Evolutionary conservation across 352 stramenopile species (phyloP).

Genomic region (Phytophthora kernoviae): DNA sequence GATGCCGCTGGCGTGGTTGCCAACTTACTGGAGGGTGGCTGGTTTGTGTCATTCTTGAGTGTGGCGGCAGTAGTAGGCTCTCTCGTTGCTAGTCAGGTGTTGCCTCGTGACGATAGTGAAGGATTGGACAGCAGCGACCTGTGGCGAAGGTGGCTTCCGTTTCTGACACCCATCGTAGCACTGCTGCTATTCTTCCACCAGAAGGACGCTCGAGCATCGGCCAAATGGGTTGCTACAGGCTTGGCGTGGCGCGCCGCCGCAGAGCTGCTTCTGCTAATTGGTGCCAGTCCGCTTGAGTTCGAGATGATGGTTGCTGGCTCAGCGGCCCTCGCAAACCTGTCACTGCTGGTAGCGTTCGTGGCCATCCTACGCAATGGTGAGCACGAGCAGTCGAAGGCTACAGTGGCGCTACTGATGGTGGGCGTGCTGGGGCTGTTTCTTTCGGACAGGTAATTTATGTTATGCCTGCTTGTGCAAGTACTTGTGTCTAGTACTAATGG

Average conservation of each 20-base stretch:
- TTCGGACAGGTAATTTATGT: conserved; percentile 61
- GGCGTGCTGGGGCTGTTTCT: conserved; percentile 57
- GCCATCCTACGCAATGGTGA: conserved; percentile 55
- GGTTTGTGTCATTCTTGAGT: conserved; percentile 70
- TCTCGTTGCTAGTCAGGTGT: conserved; percentile 61
- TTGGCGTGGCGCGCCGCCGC: conserved; percentile 76
- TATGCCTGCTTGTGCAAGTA: background rate
- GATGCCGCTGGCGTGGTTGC: conserved; percentile 39
- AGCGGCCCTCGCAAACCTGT: conserved; percentile 56
- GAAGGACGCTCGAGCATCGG: conserved; percentile 65
- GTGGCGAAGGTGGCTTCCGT: conserved; percentile 70
- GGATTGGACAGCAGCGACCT: conserved; percentile 16
- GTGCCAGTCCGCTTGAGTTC: conserved; percentile 48
- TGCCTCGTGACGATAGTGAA: conserved; percentile 38
- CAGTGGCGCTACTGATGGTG: conserved; percentile 47
- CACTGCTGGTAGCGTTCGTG: conserved; percentile 54
- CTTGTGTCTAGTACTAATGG: background rate
- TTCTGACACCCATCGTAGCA: conserved; percentile 66
- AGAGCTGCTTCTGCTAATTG: conserved; percentile 73
- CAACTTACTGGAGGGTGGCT: conserved; percentile 63
- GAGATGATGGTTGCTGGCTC: conserved; percentile 43
- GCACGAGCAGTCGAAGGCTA: conserved; percentile 57
- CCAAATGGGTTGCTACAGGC: conserved; percentile 83
- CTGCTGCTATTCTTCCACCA: conserved; percentile 81
- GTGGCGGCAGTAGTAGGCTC: conserved; percentile 72